Conservation (phyloP, 2,329 filamentous ascomycete species). For the Hypoxylon sp. region DNA sequence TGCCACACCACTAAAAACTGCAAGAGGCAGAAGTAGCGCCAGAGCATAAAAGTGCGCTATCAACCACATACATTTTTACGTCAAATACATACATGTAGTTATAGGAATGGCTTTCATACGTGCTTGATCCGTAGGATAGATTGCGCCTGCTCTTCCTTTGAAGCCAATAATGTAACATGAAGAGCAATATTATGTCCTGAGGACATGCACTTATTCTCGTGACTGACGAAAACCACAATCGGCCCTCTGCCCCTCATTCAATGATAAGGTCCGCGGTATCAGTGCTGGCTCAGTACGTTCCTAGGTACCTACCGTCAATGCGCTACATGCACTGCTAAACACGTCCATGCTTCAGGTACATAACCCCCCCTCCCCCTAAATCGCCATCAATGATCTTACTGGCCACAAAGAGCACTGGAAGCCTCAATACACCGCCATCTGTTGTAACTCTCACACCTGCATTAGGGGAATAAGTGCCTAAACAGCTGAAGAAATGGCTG, state of each 20-base stretch:
- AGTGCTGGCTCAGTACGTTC: not conserved
- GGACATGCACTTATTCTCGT: not conserved
- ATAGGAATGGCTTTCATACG: not conserved
- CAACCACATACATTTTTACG: not conserved
- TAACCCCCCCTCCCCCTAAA: not conserved
- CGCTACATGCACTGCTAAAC: not conserved
- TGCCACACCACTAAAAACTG: conserved; percentile 18
- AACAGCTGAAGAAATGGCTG: not conserved
- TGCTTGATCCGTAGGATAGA: not conserved
- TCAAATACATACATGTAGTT: not conserved
- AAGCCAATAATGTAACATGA: conserved; percentile 6
- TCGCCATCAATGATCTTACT: not conserved
- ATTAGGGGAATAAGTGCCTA: conserved; percentile 11
- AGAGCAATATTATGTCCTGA: not conserved
- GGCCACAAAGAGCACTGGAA: conserved; percentile 15
- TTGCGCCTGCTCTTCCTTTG: not conserved
- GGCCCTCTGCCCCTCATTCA: conserved; percentile 10
- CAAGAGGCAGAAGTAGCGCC: conserved; percentile 18
- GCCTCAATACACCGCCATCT: conserved; percentile 25
- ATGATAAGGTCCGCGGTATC: not conserved
- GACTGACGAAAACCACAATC: not conserved
- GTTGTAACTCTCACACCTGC: not conserved
- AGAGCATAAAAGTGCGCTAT: conserved; percentile 1
- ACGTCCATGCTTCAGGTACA: not conserved
- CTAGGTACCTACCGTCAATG: conserved; percentile 22